A percentile compares a stretch with the other conserved stretches of the same genome.
Conservation (phyloP, 2,329 filamentous ascomycete genomes). For the Fusarium transvaalense region DNA sequence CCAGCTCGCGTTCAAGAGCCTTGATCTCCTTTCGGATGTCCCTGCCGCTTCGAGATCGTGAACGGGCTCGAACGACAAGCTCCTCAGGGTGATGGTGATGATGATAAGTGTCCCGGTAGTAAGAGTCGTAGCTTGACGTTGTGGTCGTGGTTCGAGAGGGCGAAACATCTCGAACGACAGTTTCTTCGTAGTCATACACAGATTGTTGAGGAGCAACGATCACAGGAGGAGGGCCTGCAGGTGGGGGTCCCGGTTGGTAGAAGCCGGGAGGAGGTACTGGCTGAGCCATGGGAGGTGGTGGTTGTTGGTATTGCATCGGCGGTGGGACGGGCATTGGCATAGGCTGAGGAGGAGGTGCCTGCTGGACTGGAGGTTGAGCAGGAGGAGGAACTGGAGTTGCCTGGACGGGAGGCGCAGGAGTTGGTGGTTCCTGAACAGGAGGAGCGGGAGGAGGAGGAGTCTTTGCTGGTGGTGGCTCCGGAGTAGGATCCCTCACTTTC, state of each 20-base stretch:
- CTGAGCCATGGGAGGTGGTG: slow-evolving; percentile 24
- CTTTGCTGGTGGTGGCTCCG: slow-evolving; percentile 51
- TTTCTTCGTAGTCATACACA: slow-evolving; percentile 60
- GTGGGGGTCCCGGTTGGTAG: slow-evolving; percentile 1
- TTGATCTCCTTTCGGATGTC: slow-evolving; percentile 81
- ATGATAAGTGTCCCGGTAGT: slow-evolving; percentile 48
- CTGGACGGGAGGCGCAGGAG: slow-evolving; percentile 51
- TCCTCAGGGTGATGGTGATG: slow-evolving; percentile 51
- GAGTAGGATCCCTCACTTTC: slow-evolving; percentile 51
- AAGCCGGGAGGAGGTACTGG: slow-evolving; percentile 31
- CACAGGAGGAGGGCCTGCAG: slow-evolving; percentile 43
- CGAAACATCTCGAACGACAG: slow-evolving; percentile 63
- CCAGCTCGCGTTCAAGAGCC: slow-evolving; percentile 70
- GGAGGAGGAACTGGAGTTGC: slow-evolving; percentile 53
- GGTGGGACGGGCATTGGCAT: slow-evolving; percentile 10
- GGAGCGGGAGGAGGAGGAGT: slow-evolving; percentile 43
- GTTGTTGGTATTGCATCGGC: slow-evolving; percentile 10
- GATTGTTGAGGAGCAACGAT: slow-evolving; percentile 48
- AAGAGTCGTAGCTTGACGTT: slow-evolving; percentile 51
- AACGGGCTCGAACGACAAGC: slow-evolving; percentile 59
- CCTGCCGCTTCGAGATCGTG: slow-evolving; percentile 63
- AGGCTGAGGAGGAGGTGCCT: slow-evolving; percentile 45
- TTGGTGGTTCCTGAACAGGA: slow-evolving; percentile 26
- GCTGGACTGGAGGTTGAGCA: slow-evolving; percentile 27
- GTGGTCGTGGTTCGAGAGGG: slow-evolving; percentile 59